phyloP scores from a whole-genome alignment of 2,329 filamentous ascomycete species.

The Coniochaeta sp. region DNA sequence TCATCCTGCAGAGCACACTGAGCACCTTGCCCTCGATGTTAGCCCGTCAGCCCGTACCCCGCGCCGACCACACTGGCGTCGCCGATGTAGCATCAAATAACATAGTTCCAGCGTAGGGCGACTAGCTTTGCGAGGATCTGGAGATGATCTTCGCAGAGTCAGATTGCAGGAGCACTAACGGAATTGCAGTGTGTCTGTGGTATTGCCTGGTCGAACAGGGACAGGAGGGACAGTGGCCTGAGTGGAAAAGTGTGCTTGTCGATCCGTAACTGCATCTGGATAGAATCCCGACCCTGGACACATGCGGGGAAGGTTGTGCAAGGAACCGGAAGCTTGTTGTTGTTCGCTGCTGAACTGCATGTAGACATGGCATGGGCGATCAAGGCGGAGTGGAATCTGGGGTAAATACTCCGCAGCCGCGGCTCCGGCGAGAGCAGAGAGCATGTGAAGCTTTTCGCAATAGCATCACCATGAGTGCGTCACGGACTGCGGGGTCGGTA shows the following conservation, averaged over 20 bases:
- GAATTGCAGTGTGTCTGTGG: neutral
- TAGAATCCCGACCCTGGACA: neutral
- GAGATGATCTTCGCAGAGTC: neutral
- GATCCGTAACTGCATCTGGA: neutral
- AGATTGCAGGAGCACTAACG: neutral
- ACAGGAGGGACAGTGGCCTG: too few species aligned
- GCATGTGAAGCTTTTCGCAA: neutral
- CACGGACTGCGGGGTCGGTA: neutral
- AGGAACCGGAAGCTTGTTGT: neutral
- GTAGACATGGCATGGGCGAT: neutral
- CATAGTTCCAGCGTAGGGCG: neutral
- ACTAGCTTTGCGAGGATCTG: neutral
- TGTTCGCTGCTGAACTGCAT: neutral
- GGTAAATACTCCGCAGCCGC: neutral
- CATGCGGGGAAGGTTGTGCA: constrained; percentile 1
- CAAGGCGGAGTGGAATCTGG: neutral
- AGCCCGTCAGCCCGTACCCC: neutral
- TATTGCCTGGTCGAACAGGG: neutral
- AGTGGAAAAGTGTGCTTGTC: neutral
- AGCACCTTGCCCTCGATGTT: neutral
- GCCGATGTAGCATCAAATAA: neutral
- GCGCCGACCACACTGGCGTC: neutral
- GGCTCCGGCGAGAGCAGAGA: neutral
- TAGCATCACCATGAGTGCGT: neutral
- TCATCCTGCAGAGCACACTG: neutral